Base-by-base conservation (phyloP, 345 rosid species). In the Streptanthus diversifolius region DNA sequence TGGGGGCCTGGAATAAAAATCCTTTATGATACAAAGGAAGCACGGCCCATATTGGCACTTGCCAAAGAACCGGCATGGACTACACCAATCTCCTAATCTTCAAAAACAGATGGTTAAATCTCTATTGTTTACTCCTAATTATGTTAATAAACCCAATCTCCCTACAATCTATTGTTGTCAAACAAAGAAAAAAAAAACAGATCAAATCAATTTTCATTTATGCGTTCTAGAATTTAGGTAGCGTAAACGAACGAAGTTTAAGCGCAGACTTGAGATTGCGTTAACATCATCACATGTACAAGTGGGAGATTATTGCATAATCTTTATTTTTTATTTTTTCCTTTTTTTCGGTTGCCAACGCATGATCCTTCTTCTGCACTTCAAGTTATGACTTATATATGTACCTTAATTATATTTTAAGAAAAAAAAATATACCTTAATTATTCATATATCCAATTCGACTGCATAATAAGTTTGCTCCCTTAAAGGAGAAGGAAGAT, bases 361-460 rank as follows among this genome's bases (percentile, higher is more conserved):
- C 72, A 24, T 64, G 56, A 73, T 73, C 43, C 77, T 39, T 74
- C 55, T 30, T 59, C 67, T 58, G 40, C 54, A 74, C 73, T 74
- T 68, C 68, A 74, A 58, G 54, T 49, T 74, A 58, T 60, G 55
- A 67, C 27, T 39, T 37, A 14, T 45, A 14, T 45, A 59, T 22
- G 40, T 2, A 65, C 15, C 43, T 30, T 66, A 35, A 3, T 1
- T 22, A 49, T 24, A 5, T 56, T 51, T 27, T 51, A 3, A 51
- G 54, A n/a, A 24, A 1, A 1, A 24, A 24, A 24, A 24, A 44
- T 30, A 58, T 1, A 54, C 27, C 19, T 27, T 56, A 17, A 10
- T 0, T 17, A 32, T 35, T n/a, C n/a, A 12, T 43, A 2, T 17
- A 27, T 63, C 69, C 63, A 15, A 21, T 19, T 29, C 15, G 36